Percentiles rank a stretch among this genome's conserved stretches.
Conservation (phyloP, 78 protist species). For the Protostelium mycophagum region DNA sequence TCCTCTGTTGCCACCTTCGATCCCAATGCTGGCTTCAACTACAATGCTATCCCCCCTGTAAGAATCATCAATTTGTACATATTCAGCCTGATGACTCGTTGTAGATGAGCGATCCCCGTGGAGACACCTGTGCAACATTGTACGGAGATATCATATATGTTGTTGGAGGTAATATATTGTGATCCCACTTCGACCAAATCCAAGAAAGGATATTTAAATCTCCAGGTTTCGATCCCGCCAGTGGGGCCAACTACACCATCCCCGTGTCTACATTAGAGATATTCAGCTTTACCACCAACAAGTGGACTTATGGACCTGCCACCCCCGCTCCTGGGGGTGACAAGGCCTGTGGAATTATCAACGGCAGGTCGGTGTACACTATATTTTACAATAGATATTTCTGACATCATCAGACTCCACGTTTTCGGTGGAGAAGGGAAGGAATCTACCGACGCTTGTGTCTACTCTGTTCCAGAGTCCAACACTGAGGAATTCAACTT, state of each 20-base stretch:
- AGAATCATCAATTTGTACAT: too few relatives aligned
- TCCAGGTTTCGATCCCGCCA: background rate
- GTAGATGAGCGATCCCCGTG: background rate
- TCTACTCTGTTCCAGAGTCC: background rate
- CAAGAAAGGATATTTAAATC: too few relatives aligned
- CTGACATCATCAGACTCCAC: background rate
- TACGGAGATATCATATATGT: background rate
- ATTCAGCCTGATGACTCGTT: too few relatives aligned
- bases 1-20: background rate
- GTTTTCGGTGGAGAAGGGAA: background rate
- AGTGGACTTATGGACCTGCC: background rate
- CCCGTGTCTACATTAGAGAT: background rate
- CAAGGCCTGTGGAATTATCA: background rate
- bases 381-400: background rate
- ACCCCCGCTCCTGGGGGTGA: background rate
- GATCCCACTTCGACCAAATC: background rate
- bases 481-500: background rate
- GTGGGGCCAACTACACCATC: background rate
- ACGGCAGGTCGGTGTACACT: background rate
- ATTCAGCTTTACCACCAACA: background rate
- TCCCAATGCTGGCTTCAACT: background rate
- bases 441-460: background rate
- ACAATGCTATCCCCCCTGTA: background rate
- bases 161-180: background rate
- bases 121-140: background rate